Evolutionary conservation across 1,284 basidiomycete genomes (phyloP), one percentile per base, ranked within the genome.

Genomic region (Porodaedalea pini): DNA sequence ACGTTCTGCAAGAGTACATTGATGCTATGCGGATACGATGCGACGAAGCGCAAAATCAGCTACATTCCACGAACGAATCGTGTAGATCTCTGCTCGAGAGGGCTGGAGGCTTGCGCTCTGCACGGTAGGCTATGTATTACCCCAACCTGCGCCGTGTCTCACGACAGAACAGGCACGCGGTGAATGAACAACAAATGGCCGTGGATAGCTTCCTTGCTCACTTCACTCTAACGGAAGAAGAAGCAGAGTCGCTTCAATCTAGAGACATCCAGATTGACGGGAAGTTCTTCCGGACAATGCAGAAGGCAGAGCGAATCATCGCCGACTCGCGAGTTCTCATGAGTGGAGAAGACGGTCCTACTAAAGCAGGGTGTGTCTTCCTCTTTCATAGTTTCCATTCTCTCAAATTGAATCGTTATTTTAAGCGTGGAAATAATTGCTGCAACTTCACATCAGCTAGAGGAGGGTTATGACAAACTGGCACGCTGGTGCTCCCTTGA

Each of bases 391-490:
- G n/a, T n/a, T 53, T 45, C 21, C 27, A 25, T 36, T 39, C 23
- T 11, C n/a, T 34, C 5, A 40, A 48, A 32, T 36, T 27, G 27
- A 60, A 49, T 40, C 23, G 37, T 29, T 10, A 43, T 48, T 56
- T 56, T 37, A 66, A 94, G 92, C 2, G 72, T 90, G 52, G 94
- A 98, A 67, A 94, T 98, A 58, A 92, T 98, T 84, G 75, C 86
- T 0, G 75, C 83, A 8, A 96, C 92, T 0, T 85, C 88, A 0
- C 76, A 84, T 8, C 82, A 92, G 61, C 83, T 98, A 48, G 94
- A 98, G 66, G 85, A 88, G 59, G 94, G 87, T 1, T 95, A 93
- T 70, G 85, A 91, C 58, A 98, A 97, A 73, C 81, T 97, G 19
- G 81, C 89, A 59, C 85, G 92, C 50, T 97, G 91, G 85, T 84